Percentiles rank a stretch among this genome's conserved stretches.
Conservation (phyloP, 2,329 filamentous ascomycete genomes). For the Ophiostoma novo-ulmi region DNA sequence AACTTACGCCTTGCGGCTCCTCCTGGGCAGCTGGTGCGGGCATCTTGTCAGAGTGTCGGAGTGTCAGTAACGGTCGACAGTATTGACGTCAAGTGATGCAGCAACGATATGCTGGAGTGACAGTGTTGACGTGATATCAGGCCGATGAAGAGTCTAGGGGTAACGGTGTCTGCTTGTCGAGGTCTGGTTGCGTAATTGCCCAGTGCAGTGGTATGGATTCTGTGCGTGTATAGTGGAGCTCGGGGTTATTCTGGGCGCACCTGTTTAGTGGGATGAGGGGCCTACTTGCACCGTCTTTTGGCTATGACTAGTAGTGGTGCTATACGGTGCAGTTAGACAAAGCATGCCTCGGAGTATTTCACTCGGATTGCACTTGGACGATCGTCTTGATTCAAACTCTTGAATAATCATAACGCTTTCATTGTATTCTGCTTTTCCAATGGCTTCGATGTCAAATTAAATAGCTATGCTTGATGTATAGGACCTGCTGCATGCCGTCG, state of each 20-base stretch:
- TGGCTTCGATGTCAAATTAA: too few species aligned
- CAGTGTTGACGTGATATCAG: neutral
- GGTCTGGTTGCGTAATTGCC: neutral
- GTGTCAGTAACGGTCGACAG: neutral
- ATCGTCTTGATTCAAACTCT: too few species aligned
- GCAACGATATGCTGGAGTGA: neutral
- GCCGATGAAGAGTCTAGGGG: neutral
- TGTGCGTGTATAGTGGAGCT: slow-evolving; percentile 2
- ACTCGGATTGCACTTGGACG: too few species aligned
- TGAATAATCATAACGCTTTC: too few species aligned
- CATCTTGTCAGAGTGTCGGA: neutral
- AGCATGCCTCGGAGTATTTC: too few species aligned
- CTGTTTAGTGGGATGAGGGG: neutral
- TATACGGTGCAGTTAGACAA: neutral
- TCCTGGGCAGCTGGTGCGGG: slow-evolving; percentile 2
- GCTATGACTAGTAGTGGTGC: too few species aligned
- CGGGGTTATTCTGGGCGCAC: neutral
- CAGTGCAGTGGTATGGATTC: neutral
- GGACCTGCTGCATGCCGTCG: too few species aligned
- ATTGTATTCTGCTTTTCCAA: too few species aligned
- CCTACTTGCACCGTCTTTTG: neutral
- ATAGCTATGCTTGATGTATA: too few species aligned
- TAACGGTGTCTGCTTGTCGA: neutral
- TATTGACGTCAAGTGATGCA: neutral
- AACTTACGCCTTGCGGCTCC: slow-evolving; percentile 15